Evolutionary conservation across 805 yeast genomes (phyloP).

Genomic region (Deakozyma indianensis): DNA sequence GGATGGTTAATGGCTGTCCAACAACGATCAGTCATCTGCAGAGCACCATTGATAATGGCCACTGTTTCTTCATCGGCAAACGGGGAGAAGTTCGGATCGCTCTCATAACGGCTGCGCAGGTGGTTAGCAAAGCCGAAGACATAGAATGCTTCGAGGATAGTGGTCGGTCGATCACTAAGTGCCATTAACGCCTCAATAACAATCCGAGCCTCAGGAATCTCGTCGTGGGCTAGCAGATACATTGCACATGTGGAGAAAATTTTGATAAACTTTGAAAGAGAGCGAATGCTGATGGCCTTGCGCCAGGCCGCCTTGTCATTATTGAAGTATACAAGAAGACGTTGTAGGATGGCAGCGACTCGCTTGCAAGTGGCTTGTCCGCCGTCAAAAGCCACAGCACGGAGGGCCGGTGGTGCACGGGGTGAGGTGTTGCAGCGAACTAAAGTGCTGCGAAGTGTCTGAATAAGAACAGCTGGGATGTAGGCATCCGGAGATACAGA

Average conservation of each 20-base stretch:
- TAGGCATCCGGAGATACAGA: neutral
- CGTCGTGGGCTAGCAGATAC: slow-evolving; percentile 5
- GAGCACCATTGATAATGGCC: slow-evolving; percentile 4
- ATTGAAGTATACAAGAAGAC: neutral
- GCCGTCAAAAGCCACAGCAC: slow-evolving; percentile 4
- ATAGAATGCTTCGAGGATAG: slow-evolving; percentile 2
- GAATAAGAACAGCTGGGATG: slow-evolving; percentile 3
- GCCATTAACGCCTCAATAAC: slow-evolving; percentile 5
- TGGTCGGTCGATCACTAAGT: slow-evolving; percentile 1
- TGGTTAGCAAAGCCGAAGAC: slow-evolving; percentile 6
- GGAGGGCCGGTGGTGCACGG: slow-evolving; percentile 5
- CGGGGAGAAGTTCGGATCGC: slow-evolving; percentile 1
- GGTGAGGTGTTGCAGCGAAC: slow-evolving; percentile 7
- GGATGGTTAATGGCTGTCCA: neutral
- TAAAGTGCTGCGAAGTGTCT: slow-evolving; percentile 1
- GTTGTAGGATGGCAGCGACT: neutral
- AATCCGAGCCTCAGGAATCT: slow-evolving; percentile 6
- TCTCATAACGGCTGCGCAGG: slow-evolving; percentile 1
- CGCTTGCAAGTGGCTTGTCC: neutral
- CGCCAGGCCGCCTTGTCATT: neutral
- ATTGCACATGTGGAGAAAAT: slow-evolving; percentile 3
- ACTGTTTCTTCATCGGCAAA: slow-evolving; percentile 7
- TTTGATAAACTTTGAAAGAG: neutral
- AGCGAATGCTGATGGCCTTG: neutral
- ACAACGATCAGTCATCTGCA: neutral